Percentiles rank a stretch among this genome's conserved stretches.
These are phyloP conservation scores for Candida easanensis DNA, from an alignment of 805 yeast genomes.

Conservation along the genomic window DNA sequence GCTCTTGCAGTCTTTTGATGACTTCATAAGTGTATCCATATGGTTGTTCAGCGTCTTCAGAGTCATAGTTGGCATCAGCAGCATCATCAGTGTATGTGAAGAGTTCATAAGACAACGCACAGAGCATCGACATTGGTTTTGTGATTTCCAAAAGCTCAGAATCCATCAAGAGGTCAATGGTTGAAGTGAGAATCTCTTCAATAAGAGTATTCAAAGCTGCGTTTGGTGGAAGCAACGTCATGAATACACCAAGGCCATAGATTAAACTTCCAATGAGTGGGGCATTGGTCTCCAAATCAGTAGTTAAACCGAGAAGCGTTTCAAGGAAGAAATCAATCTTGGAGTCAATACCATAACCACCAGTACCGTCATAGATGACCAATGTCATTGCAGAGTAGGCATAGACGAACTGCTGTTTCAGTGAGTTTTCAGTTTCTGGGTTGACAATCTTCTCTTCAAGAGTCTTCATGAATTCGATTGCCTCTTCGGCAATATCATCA, in stretches of 20 bases:
- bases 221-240: conserved; percentile 20
- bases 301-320: conserved; percentile 11
- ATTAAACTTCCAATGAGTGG: conserved; percentile 19
- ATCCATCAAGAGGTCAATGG: conserved; percentile 19
- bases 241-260: conserved; percentile 24
- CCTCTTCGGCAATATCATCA: conserved; percentile 23
- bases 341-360: conserved; percentile 27
- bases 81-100: conserved; percentile 38
- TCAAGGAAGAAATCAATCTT: conserved; percentile 19
- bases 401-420: conserved; percentile 21
- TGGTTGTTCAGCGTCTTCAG: conserved; percentile 47
- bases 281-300: conserved; percentile 12
- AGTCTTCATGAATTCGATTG: conserved; percentile 15
- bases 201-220: conserved; percentile 19
- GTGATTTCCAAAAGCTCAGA: conserved; percentile 20
- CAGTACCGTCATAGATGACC: conserved; percentile 25
- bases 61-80: conserved; percentile 38
- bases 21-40: conserved; percentile 52
- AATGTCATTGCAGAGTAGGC: conserved; percentile 24
- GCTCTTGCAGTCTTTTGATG: conserved; percentile 36
- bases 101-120: conserved; percentile 26
- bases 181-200: conserved; percentile 22
- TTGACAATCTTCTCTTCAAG: conserved; percentile 22
- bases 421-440: conserved; percentile 12
- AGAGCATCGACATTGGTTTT: conserved; percentile 26